phyloP scores from a whole-genome alignment of 768 basidiomycete genomes.

The Boletus reticuloceps region DNA sequence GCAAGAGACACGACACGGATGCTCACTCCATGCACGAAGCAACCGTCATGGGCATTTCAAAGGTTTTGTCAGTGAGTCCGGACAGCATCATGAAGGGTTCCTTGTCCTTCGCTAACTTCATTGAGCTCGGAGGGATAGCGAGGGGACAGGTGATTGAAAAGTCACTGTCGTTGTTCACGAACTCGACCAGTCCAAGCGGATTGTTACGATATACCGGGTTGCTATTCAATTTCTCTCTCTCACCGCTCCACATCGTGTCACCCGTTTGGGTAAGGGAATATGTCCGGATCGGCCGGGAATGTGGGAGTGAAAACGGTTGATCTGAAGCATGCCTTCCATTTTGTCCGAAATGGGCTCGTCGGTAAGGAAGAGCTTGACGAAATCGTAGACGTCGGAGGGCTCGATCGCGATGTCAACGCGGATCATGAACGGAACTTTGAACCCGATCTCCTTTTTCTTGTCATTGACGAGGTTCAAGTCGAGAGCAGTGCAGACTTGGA shows the following conservation, averaged over 20 bases:
- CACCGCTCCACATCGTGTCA: slow-evolving; percentile 5
- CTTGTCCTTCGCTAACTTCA: not conserved
- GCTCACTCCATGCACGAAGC: slow-evolving; percentile 9
- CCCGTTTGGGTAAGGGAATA: slow-evolving; percentile 5
- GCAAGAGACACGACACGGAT: too few relatives aligned
- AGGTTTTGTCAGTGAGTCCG: not conserved
- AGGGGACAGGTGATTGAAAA: slow-evolving; percentile 11
- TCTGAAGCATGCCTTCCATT: slow-evolving; percentile 13
- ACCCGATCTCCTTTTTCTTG: slow-evolving; percentile 7
- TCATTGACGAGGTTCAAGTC: slow-evolving; percentile 11
- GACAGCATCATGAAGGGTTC: slow-evolving; percentile 12
- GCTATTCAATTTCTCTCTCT: not conserved
- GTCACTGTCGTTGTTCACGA: slow-evolving; percentile 17
- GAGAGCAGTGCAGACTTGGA: slow-evolving; percentile 11
- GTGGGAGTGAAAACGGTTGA: slow-evolving; percentile 13
- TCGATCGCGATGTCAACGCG: slow-evolving; percentile 15
- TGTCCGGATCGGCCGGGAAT: slow-evolving; percentile 5
- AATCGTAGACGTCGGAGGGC: slow-evolving; percentile 1
- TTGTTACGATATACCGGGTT: not conserved
- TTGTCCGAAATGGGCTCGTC: slow-evolving; percentile 1
- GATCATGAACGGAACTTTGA: slow-evolving; percentile 14
- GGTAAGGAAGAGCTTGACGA: slow-evolving; percentile 9
- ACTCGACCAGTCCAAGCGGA: slow-evolving; percentile 14
- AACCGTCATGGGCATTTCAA: slow-evolving; percentile 12
- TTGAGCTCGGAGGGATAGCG: not conserved